These are phyloP conservation scores for Tricholoma saponaceum DNA, from an alignment of 768 basidiomycete genomes.

Conservation along the genomic window DNA sequence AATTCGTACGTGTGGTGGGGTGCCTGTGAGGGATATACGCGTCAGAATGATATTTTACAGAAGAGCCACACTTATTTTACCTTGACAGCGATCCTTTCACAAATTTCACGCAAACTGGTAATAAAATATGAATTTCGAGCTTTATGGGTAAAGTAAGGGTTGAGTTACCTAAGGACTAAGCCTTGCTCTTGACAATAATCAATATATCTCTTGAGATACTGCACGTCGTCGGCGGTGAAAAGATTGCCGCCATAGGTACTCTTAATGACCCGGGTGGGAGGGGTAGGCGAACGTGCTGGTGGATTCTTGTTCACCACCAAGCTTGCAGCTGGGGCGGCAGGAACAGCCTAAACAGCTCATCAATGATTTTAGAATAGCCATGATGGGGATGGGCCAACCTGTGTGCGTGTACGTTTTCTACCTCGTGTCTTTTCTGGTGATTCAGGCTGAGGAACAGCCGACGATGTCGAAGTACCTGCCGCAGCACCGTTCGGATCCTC, in stretches of 20 bases:
- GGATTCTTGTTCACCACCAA: conserved; percentile 67
- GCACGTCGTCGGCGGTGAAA: conserved; percentile 80
- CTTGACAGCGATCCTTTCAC: conserved; percentile 83
- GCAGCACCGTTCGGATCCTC: conserved; percentile 39
- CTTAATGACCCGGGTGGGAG: conserved; percentile 79
- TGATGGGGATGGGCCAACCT: conserved; percentile 26
- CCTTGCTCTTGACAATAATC: conserved; percentile 90
- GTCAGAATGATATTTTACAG: conserved; percentile 1
- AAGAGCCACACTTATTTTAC: conserved; percentile 27
- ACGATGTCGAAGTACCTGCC: conserved; percentile 32
- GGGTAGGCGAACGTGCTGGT: conserved; percentile 76
- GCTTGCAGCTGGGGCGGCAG: conserved; percentile 62
- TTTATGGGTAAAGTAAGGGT: neutral
- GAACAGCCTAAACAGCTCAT: conserved; percentile 39
- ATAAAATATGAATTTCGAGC: conserved; percentile 1
- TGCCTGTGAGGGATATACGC: conserved; percentile 42
- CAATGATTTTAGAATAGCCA: conserved; percentile 3
- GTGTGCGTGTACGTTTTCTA: conserved; percentile 63
- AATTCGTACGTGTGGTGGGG: conserved; percentile 79
- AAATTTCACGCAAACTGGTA: conserved; percentile 71
- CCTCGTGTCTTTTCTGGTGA: conserved; percentile 51
- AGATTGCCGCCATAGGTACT: conserved; percentile 88
- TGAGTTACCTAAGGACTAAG: conserved; percentile 64
- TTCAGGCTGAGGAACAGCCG: conserved; percentile 23
- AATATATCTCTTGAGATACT: conserved; percentile 84